phyloP scores from a whole-genome alignment of 2,329 filamentous ascomycete species.

The Botryotinia calthae region DNA sequence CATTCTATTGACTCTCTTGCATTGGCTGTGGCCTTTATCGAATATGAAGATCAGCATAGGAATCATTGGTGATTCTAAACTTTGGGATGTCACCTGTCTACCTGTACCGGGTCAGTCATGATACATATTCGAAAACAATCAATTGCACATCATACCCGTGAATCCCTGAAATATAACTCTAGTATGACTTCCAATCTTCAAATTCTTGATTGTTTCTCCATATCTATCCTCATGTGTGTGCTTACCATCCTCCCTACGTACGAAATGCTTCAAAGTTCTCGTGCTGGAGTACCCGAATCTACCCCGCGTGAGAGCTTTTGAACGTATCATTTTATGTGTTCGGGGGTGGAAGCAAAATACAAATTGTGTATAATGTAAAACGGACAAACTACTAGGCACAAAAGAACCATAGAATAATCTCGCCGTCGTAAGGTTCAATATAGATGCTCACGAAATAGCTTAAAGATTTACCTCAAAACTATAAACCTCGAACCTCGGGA shows the following conservation, averaged over 20 bases:
- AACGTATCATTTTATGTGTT: constrained; percentile 10
- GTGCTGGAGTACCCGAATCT: constrained; percentile 12
- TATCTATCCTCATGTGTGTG: constrained; percentile 27
- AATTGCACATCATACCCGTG: constrained; percentile 48
- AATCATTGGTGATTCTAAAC: constrained; percentile 22
- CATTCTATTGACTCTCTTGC: constrained; percentile 73
- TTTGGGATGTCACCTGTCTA: constrained; percentile 35
- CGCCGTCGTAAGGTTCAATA: not conserved
- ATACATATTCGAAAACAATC: not conserved
- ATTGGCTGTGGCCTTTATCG: constrained; percentile 66
- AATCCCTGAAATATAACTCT: constrained; percentile 70
- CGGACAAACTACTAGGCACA: not conserved
- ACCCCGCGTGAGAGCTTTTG: constrained; percentile 25
- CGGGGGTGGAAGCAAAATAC: too few species aligned
- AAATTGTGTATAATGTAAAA: not conserved
- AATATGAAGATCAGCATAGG: not conserved
- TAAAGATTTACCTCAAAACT: not conserved
- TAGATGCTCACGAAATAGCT: not conserved
- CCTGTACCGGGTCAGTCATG: constrained; percentile 11
- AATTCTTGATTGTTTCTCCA: constrained; percentile 59
- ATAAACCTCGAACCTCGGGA: not conserved
- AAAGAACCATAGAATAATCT: not conserved
- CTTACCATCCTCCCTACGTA: constrained; percentile 17
- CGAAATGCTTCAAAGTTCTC: constrained; percentile 24
- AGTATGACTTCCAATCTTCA: constrained; percentile 65